A percentile compares a stretch with the other conserved stretches of the same genome.
These are phyloP conservation scores for Gypsophila paniculata DNA, from an alignment of 179 eudicot genomes.

Conservation along the genomic window DNA sequence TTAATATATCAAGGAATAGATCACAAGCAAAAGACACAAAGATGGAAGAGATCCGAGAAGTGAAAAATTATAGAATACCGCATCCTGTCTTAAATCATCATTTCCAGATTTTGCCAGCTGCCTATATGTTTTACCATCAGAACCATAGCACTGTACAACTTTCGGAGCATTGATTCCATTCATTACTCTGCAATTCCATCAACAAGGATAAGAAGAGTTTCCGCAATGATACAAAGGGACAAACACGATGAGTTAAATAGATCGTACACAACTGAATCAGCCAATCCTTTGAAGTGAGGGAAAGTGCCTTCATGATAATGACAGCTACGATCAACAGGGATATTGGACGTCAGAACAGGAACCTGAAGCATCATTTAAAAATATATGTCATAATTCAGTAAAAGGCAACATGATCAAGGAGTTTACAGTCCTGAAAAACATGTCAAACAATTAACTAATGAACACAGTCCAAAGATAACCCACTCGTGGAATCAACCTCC, in stretches of 20 bases:
- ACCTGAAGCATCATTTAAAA: conserved; percentile 47
- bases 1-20: too few relatives aligned
- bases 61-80: conserved; percentile 48
- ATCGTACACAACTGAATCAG: conserved; percentile 84
- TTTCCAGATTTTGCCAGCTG: conserved; percentile 99
- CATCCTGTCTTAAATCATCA: conserved; percentile 99
- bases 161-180: conserved; percentile 99
- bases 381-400: background rate
- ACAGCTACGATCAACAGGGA: conserved; percentile 77
- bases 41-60: conserved; percentile 12
- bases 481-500: too few relatives aligned
- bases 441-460: too few relatives aligned
- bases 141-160: conserved; percentile 90
- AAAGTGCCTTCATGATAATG: conserved; percentile 81
- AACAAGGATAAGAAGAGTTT: conserved; percentile 20
- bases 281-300: conserved; percentile 88
- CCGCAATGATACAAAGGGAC: conserved; percentile 10
- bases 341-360: conserved; percentile 81
- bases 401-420: background rate
- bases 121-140: conserved; percentile 86
- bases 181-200: conserved; percentile 65
- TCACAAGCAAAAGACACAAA: background rate
- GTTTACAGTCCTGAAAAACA: too few relatives aligned
- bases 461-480: too few relatives aligned
- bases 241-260: conserved; percentile 7